Evolutionary conservation across 2,329 filamentous ascomycete genomes (phyloP).

Genomic region (Ophiostoma angusticollis): DNA sequence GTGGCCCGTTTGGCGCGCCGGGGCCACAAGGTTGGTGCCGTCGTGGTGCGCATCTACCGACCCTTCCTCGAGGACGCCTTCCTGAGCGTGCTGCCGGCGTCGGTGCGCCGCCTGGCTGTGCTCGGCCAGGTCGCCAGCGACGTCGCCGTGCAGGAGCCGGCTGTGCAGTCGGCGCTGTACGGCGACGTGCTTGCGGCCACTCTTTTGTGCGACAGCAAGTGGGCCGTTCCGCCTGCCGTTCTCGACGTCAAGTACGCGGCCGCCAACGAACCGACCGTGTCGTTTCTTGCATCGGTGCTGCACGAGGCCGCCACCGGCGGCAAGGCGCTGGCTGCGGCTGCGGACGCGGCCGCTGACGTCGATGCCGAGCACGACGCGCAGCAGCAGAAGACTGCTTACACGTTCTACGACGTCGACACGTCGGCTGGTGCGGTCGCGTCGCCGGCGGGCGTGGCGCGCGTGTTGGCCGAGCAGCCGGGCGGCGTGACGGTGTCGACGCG

Average conservation of each 20-base stretch:
- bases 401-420: constrained; percentile 83
- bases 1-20: constrained; percentile 57
- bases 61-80: constrained; percentile 95
- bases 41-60: constrained; percentile 87
- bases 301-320: constrained; percentile 33
- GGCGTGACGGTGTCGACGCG: constrained; percentile 46
- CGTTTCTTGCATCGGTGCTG: constrained; percentile 38
- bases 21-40: constrained; percentile 68
- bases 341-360: constrained; percentile 32
- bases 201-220: constrained; percentile 56
- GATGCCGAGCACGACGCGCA: constrained; percentile 50
- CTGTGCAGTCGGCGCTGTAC: constrained; percentile 74
- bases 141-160: constrained; percentile 58
- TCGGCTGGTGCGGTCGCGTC: constrained; percentile 54
- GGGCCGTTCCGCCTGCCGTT: constrained; percentile 49
- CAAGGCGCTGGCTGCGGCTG: constrained; percentile 25
- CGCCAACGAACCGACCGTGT: constrained; percentile 42
- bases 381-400: too few relatives aligned
- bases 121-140: constrained; percentile 77
- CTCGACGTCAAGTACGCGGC: constrained; percentile 85
- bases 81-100: constrained; percentile 64
- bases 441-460: constrained; percentile 43
- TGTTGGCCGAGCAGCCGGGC: constrained; percentile 62
- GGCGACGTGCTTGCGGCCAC: constrained; percentile 81
- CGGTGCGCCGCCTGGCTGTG: constrained; percentile 64